Conservation (phyloP, 2,329 filamentous ascomycete genomes). For the Aspergillus latus region DNA sequence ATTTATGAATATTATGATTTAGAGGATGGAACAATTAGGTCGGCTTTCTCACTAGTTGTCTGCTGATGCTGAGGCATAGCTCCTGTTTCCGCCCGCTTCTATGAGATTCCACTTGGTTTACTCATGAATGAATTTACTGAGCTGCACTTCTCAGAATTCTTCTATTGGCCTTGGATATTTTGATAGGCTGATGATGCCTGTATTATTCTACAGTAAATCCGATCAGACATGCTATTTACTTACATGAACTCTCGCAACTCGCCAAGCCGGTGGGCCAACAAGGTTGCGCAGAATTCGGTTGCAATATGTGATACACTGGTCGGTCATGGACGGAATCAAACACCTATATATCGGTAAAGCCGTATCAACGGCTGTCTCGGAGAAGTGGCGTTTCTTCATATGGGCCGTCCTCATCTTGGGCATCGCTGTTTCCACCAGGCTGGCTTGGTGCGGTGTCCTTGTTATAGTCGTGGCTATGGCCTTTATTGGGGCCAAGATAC, state of each 20-base stretch:
- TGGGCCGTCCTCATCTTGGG: conserved; percentile 22
- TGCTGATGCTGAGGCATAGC: background rate
- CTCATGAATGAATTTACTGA: conserved; percentile 4
- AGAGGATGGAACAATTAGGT: background rate
- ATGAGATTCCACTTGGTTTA: background rate
- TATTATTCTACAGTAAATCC: background rate
- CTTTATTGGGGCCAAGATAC: conserved; percentile 49
- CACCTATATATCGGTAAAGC: background rate
- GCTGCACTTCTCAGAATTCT: background rate
- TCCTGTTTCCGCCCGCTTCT: background rate
- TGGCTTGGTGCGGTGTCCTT: conserved; percentile 19
- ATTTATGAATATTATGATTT: conserved; percentile 23
- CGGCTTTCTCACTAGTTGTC: background rate
- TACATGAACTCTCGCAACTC: background rate
- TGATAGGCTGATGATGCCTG: background rate
- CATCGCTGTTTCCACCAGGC: conserved; percentile 10
- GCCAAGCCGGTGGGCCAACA: background rate
- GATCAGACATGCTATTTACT: background rate
- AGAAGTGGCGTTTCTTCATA: conserved; percentile 40
- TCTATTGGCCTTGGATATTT: background rate
- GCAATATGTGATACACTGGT: no score
- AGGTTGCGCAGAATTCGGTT: no score
- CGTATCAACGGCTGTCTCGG: conserved; percentile 22
- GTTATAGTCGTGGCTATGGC: conserved; percentile 24
- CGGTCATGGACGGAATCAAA: background rate